phyloP scores from a whole-genome alignment of 2,329 filamentous ascomycete genomes.

The Talaromyces rugulosus region DNA sequence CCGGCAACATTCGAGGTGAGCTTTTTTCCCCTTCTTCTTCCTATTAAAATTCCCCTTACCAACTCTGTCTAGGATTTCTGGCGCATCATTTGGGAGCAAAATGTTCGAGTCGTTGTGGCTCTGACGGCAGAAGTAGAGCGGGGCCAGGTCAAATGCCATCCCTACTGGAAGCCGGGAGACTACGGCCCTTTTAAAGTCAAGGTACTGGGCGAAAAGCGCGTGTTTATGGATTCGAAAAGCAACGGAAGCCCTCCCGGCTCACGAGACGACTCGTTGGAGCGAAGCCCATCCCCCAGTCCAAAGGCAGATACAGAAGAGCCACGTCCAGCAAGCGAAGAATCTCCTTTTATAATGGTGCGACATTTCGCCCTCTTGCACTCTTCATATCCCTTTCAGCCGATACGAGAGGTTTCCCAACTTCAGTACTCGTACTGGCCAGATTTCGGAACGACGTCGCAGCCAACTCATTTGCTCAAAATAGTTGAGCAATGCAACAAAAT shows the following conservation, averaged over 20 bases:
- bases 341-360: conserved; percentile 74
- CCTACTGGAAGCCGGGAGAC: conserved; percentile 79
- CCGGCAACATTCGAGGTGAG: conserved; percentile 85
- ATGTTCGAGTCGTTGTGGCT: conserved; percentile 92
- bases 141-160: conserved; percentile 89
- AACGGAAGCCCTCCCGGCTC: conserved; percentile 41
- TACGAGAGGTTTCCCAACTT: conserved; percentile 89
- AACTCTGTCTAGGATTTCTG: conserved; percentile 72
- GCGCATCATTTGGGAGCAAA: conserved; percentile 96
- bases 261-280: conserved; percentile 28
- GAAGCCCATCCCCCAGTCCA: conserved; percentile 24
- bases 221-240: conserved; percentile 64
- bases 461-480: conserved; percentile 77
- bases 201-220: conserved; percentile 73
- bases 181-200: conserved; percentile 76
- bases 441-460: conserved; percentile 87
- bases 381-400: conserved; percentile 72
- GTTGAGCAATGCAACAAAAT: conserved; percentile 83
- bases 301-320: conserved; percentile 26
- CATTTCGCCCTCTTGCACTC: conserved; percentile 81
- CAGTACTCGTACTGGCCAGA: conserved; percentile 98
- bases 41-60: neutral
- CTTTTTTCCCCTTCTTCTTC: neutral
- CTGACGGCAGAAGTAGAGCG: conserved; percentile 91
- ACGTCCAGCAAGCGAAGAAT: conserved; percentile 45